Conservation (phyloP, 176 grass and related monocot genomes). For the Phragmites australis region DNA sequence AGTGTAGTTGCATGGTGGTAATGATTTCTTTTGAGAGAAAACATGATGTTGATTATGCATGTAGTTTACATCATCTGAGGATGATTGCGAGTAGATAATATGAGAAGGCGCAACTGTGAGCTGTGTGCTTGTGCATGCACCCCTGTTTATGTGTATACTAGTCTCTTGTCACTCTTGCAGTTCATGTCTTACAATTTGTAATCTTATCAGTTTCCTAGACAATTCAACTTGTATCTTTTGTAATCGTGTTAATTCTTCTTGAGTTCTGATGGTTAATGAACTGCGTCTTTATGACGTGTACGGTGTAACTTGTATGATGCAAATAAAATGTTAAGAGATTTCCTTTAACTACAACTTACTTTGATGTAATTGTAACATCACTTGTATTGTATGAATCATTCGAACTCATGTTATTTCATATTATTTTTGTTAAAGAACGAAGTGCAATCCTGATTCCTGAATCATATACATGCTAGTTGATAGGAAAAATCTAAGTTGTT, state of each 20-base stretch:
- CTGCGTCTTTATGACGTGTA: background rate
- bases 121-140: background rate
- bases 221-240: background rate
- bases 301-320: background rate
- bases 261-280: background rate
- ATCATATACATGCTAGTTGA: background rate
- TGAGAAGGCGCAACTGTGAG: too few species aligned
- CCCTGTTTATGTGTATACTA: background rate
- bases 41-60: background rate
- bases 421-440: background rate
- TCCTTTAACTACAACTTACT: background rate
- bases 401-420: background rate
- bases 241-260: background rate
- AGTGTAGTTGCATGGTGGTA: background rate
- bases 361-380: background rate
- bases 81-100: background rate
- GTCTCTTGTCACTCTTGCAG: background rate
- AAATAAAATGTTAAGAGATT: background rate
- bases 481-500: background rate
- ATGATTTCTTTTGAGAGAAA: background rate
- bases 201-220: background rate
- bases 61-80: background rate
- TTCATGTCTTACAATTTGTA: background rate
- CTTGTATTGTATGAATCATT: background rate
- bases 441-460: background rate